phyloP scores from a whole-genome alignment of 495 filamentous ascomycete species.

The Neurospora sp. region DNA sequence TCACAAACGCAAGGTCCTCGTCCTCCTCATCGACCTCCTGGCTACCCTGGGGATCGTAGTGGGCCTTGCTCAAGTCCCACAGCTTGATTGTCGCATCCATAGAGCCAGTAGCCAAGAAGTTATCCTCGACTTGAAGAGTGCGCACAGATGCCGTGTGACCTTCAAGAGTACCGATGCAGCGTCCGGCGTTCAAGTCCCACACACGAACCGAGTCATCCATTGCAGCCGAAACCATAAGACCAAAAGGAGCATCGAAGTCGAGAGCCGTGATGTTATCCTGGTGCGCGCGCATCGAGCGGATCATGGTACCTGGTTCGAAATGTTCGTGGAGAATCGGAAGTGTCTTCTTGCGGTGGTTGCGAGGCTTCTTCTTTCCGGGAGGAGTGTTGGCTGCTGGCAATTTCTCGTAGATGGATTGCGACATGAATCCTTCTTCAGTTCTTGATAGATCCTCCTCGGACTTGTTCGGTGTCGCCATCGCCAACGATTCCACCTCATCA shows the following conservation, averaged over 20 bases:
- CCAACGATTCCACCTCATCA: constrained; percentile 55
- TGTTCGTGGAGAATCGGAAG: constrained; percentile 96
- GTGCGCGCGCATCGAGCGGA: constrained; percentile 81
- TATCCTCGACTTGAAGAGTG: constrained; percentile 89
- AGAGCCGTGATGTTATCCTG: constrained; percentile 80
- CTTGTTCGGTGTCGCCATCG: constrained; percentile 41
- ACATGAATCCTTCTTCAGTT: constrained; percentile 77
- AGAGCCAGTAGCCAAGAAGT: constrained; percentile 87
- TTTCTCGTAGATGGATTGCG: constrained; percentile 93
- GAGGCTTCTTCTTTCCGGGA: constrained; percentile 49
- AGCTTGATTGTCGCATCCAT: constrained; percentile 92
- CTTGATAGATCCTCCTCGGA: constrained; percentile 43
- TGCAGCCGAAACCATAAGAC: constrained; percentile 88
- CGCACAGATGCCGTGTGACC: constrained; percentile 93
- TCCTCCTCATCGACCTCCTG: constrained; percentile 54
- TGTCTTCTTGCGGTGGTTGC: constrained; percentile 59
- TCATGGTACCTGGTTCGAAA: constrained; percentile 80
- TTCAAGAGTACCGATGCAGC: constrained; percentile 83
- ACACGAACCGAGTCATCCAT: constrained; percentile 95
- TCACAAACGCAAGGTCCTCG: constrained; percentile 50
- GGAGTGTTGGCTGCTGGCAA: constrained; percentile 53
- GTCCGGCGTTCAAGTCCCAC: constrained; percentile 89
- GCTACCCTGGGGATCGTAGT: constrained; percentile 51
- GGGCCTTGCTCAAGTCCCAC: constrained; percentile 71
- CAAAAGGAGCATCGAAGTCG: constrained; percentile 94